Evolutionary conservation across 208 protist species (phyloP).

Genomic region (Acanthamoeba culbertsoni): DNA sequence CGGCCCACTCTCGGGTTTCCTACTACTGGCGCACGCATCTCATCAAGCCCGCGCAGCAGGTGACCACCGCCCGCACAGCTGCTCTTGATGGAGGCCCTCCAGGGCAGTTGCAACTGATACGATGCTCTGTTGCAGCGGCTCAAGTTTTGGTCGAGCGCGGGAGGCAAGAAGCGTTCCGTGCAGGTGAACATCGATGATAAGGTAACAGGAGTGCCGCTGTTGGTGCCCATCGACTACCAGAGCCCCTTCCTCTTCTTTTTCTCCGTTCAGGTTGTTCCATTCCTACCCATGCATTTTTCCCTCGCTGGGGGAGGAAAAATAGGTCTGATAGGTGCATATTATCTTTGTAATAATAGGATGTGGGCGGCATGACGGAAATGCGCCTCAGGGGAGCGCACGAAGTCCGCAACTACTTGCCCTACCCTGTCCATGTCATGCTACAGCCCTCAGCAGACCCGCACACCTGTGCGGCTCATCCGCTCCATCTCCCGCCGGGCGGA

Average conservation of each 20-base stretch:
- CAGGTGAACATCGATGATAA: background rate
- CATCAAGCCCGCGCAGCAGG: background rate
- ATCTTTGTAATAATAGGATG: background rate
- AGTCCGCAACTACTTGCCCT: conserved; percentile 5
- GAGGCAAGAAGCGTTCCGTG: background rate
- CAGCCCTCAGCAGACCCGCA: background rate
- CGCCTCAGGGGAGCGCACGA: background rate
- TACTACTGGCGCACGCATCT: conserved; percentile 24
- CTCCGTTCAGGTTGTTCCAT: background rate
- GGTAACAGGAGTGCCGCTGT: background rate
- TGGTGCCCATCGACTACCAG: background rate
- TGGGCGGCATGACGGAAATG: background rate
- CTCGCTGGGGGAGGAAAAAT: too few species aligned
- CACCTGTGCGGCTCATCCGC: background rate
- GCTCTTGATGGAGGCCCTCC: too few species aligned
- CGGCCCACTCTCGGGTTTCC: background rate
- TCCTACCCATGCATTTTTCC: too few species aligned
- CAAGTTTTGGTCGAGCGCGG: conserved; percentile 13
- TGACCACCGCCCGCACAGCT: too few species aligned
- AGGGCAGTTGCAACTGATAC: too few species aligned
- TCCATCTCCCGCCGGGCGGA: background rate
- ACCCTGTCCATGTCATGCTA: background rate
- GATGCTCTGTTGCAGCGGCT: background rate
- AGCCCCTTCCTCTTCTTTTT: background rate
- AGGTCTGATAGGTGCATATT: too few species aligned